Percentiles rank a stretch among this genome's conserved stretches.
Evolutionary conservation across 2,329 filamentous ascomycete genomes (phyloP).

Genomic region (Fusarium beomiforme): DNA sequence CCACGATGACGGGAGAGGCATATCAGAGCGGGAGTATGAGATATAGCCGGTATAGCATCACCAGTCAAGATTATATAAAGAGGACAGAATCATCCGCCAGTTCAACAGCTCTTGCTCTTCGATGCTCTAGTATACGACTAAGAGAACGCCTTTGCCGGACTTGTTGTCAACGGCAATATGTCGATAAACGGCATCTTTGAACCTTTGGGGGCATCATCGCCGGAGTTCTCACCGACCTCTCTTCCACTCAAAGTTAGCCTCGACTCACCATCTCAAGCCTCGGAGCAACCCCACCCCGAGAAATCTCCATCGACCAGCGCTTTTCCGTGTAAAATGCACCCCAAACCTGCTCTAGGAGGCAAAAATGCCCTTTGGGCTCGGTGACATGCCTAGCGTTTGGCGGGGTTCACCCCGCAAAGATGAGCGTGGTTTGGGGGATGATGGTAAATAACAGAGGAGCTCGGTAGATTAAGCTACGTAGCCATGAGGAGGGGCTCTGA

Average conservation of each 20-base stretch:
- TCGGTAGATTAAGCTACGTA: slow-evolving; percentile 3
- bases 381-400: slow-evolving; percentile 14
- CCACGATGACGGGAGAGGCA: background rate
- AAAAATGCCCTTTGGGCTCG: slow-evolving; percentile 7
- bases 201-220: slow-evolving; percentile 27
- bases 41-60: background rate
- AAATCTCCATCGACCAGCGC: slow-evolving; percentile 27
- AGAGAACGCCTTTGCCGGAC: background rate
- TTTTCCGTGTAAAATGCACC: slow-evolving; percentile 22
- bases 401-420: slow-evolving; percentile 41
- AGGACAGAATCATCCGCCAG: background rate
- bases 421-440: slow-evolving; percentile 27
- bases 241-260: slow-evolving; percentile 4
- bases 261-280: slow-evolving; percentile 17
- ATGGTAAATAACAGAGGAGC: background rate
- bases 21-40: background rate
- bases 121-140: background rate
- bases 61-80: background rate
- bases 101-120: background rate
- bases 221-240: slow-evolving; percentile 41
- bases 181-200: background rate
- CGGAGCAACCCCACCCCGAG: slow-evolving; percentile 44
- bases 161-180: background rate
- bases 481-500: background rate
- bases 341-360: slow-evolving; percentile 24